A percentile compares a stretch with the other conserved stretches of the same genome.
Conservation (phyloP, 2,329 filamentous ascomycete genomes). For the Ophiocordyceps australis region DNA sequence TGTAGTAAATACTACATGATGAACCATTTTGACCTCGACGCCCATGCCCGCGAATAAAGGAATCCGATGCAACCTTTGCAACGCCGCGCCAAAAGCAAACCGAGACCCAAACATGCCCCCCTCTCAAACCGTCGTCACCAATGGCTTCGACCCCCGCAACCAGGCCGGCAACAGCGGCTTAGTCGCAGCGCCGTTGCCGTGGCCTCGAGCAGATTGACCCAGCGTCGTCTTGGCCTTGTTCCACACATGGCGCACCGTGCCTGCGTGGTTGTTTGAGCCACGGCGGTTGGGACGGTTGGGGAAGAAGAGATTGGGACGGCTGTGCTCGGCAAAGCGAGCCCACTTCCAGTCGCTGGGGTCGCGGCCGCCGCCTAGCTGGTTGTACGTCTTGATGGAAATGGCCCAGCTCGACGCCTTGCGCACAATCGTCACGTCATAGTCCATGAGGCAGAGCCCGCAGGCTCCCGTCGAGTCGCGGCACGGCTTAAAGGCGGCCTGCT, state of each 20-base stretch:
- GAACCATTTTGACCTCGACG: too few species aligned
- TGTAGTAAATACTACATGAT: too few species aligned
- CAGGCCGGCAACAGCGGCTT: too few species aligned
- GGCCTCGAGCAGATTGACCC: too few species aligned
- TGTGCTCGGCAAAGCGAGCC: constrained; percentile 8
- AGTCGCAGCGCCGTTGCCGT: too few species aligned
- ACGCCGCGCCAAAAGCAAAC: too few species aligned
- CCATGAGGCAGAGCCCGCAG: constrained; percentile 7
- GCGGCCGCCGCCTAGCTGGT: constrained; percentile 7
- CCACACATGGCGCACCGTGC: constrained; percentile 5
- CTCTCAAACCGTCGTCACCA: too few species aligned
- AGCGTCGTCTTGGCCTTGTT: too few species aligned
- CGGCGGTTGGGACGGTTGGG: constrained; percentile 7
- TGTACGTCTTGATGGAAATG: constrained; percentile 5
- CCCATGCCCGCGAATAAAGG: too few species aligned
- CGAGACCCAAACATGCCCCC: too few species aligned
- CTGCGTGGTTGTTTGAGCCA: constrained; percentile 4
- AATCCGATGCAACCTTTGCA: too few species aligned
- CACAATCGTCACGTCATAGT: constrained; percentile 7
- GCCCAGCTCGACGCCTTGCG: constrained; percentile 1
- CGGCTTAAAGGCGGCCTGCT: constrained; percentile 3
- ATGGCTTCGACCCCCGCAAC: too few species aligned
- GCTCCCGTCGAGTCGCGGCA: constrained; percentile 5
- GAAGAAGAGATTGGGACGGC: constrained; percentile 6
- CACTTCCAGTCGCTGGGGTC: constrained; percentile 8